Evolutionary conservation across 371 early-diverging fungal genomes (phyloP).

Genomic region (Cokeromyces recurvatus): DNA sequence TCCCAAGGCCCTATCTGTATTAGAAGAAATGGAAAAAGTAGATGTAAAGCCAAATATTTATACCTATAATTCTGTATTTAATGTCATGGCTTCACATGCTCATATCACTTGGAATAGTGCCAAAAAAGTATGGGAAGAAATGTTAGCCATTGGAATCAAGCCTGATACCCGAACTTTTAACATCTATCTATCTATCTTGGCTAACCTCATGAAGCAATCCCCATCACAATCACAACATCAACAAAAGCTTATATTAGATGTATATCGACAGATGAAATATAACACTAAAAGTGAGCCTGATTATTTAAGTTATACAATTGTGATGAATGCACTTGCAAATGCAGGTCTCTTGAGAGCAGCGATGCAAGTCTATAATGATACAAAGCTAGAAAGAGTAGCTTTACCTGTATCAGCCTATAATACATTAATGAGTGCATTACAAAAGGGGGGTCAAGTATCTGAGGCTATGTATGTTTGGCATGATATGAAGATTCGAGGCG

Average conservation of each 20-base stretch:
- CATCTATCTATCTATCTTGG: conserved; percentile 20
- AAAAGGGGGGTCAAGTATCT: conserved; percentile 17
- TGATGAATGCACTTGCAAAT: conserved; percentile 25
- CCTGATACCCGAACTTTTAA: conserved; percentile 42
- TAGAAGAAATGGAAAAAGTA: conserved; percentile 29
- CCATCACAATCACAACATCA: background rate
- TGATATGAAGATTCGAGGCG: conserved; percentile 26
- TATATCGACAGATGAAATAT: conserved; percentile 27
- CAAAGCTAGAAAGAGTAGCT: conserved; percentile 13
- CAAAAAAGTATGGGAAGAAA: conserved; percentile 18
- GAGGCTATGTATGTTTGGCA: conserved; percentile 47
- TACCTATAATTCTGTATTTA: conserved; percentile 33
- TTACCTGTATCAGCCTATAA: conserved; percentile 28
- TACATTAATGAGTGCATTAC: conserved; percentile 20
- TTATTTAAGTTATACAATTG: conserved; percentile 34
- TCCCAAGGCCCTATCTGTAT: conserved; percentile 16
- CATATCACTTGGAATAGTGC: conserved; percentile 10
- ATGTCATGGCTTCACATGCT: conserved; percentile 8
- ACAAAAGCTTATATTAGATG: conserved; percentile 12
- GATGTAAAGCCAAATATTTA: conserved; percentile 27
- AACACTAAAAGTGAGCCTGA: conserved; percentile 21
- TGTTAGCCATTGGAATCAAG: conserved; percentile 14
- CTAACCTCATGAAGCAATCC: background rate
- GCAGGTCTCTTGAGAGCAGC: conserved; percentile 26
- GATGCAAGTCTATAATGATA: conserved; percentile 32